A percentile compares a stretch with the other conserved stretches of the same genome.
These are phyloP conservation scores for Torulaspora delbrueckii DNA, from an alignment of 805 yeast species.

Conservation along the genomic window DNA sequence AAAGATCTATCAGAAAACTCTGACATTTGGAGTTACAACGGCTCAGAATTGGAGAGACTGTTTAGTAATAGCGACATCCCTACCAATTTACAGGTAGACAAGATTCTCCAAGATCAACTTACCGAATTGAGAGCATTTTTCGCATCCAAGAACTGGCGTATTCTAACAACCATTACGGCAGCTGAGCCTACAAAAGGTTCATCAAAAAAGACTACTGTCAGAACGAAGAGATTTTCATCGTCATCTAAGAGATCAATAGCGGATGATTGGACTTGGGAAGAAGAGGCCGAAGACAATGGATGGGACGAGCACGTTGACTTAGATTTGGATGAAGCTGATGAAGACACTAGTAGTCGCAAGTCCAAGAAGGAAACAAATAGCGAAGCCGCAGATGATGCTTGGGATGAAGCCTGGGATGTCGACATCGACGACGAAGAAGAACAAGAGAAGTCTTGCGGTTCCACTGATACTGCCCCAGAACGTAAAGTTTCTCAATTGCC, in stretches of 20 bases:
- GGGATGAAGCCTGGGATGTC: constrained; percentile 27
- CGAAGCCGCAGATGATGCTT: constrained; percentile 17
- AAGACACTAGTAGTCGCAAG: neutral
- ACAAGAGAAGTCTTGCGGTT: neutral
- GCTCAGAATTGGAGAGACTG: constrained; percentile 16
- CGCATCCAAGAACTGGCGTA: constrained; percentile 11
- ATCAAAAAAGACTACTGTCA: neutral
- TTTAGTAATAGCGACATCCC: constrained; percentile 23
- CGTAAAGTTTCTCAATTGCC: constrained; percentile 21
- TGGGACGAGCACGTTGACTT: constrained; percentile 25
- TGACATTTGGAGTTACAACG: constrained; percentile 17
- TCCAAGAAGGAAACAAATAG: constrained; percentile 1
- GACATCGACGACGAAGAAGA: constrained; percentile 16
- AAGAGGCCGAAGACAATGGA: constrained; percentile 16
- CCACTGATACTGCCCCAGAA: neutral
- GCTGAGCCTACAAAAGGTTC: neutral
- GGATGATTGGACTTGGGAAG: constrained; percentile 17
- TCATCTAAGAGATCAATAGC: neutral
- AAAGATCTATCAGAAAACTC: constrained; percentile 9
- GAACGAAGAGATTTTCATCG: neutral
- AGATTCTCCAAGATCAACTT: constrained; percentile 19
- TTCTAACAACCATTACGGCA: constrained; percentile 1
- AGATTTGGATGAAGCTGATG: constrained; percentile 12
- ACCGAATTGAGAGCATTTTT: constrained; percentile 17
- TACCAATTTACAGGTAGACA: constrained; percentile 26